phyloP scores from a whole-genome alignment of 2,329 filamentous ascomycete genomes.

The Fusarium bulbicola region DNA sequence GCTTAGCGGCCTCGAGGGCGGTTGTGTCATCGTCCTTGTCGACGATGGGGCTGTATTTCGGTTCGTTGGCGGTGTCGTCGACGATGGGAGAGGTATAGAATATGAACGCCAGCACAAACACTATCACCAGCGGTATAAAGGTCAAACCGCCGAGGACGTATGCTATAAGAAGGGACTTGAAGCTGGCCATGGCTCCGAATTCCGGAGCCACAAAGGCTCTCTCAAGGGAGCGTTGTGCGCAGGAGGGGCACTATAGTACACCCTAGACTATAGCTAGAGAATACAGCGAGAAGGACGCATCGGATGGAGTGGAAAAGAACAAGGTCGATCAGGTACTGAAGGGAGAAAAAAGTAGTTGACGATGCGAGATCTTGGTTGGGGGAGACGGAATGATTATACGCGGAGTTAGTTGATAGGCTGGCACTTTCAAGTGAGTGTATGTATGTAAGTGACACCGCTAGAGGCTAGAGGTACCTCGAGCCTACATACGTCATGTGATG shows the following conservation, averaged over 20 bases:
- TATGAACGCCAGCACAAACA: constrained; percentile 69
- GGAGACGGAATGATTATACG: constrained; percentile 31
- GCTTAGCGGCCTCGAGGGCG: constrained; percentile 69
- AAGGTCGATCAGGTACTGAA: constrained; percentile 5
- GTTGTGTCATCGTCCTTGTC: constrained; percentile 72
- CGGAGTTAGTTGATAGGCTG: constrained; percentile 37
- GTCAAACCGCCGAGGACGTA: constrained; percentile 90
- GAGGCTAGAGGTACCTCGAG: constrained; percentile 10
- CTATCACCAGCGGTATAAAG: constrained; percentile 78
- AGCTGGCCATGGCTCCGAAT: constrained; percentile 57
- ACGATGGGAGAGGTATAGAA: constrained; percentile 73
- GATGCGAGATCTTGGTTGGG: constrained; percentile 21
- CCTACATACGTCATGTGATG: constrained; percentile 39
- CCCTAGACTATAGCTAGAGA: constrained; percentile 32
- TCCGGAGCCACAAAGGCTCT: constrained; percentile 33
- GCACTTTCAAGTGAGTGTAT: constrained; percentile 20
- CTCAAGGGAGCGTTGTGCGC: constrained; percentile 24
- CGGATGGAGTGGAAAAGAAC: constrained; percentile 5
- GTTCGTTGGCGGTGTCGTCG: constrained; percentile 48
- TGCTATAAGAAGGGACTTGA: constrained; percentile 71
- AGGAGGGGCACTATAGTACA: constrained; percentile 26
- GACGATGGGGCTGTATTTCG: constrained; percentile 54
- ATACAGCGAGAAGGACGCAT: constrained; percentile 24
- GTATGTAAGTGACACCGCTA: constrained; percentile 37
- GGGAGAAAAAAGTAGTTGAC: constrained; percentile 10